A percentile compares a stretch with the other conserved stretches of the same genome.
Conservation (phyloP, 768 basidiomycete genomes). For the Pulveroboletus sp. region DNA sequence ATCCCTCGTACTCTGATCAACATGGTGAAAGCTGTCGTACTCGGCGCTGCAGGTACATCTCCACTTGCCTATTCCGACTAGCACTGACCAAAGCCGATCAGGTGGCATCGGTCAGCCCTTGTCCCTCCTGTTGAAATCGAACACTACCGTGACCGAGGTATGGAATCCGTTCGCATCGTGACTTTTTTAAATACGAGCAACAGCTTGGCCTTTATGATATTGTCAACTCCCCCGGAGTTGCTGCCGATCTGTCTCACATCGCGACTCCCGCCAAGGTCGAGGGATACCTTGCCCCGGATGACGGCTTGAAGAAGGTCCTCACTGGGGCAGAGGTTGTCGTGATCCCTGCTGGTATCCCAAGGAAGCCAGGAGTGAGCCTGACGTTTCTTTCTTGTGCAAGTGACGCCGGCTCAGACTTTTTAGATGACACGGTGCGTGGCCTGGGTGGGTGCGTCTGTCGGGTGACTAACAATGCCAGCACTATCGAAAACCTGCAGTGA, state of each 20-base stretch:
- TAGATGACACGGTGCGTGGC: slow-evolving; percentile 49
- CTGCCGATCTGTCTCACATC: slow-evolving; percentile 92
- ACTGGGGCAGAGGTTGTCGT: slow-evolving; percentile 86
- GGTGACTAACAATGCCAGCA: slow-evolving; percentile 9
- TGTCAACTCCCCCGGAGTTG: slow-evolving; percentile 95
- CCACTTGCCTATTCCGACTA: not conserved
- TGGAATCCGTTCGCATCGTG: slow-evolving; percentile 2
- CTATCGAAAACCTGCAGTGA: slow-evolving; percentile 49
- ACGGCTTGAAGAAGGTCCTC: slow-evolving; percentile 78
- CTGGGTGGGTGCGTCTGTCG: not conserved
- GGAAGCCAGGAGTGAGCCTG: slow-evolving; percentile 82
- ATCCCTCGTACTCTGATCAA: slow-evolving; percentile 3
- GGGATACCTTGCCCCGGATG: slow-evolving; percentile 75
- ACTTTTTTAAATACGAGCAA: slow-evolving; percentile 1
- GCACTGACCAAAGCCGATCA: slow-evolving; percentile 26
- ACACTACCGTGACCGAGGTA: slow-evolving; percentile 77
- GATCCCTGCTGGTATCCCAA: slow-evolving; percentile 94
- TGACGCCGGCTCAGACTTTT: not conserved
- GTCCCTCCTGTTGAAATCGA: slow-evolving; percentile 84
- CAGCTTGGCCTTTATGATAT: slow-evolving; percentile 93
- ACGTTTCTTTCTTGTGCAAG: not conserved
- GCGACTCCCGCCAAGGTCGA: slow-evolving; percentile 79
- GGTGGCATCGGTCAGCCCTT: slow-evolving; percentile 98
- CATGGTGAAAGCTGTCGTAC: slow-evolving; percentile 79
- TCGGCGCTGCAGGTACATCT: slow-evolving; percentile 83